Base-by-base conservation (phyloP, 805 yeast species). In the Candida xyloterini region DNA sequence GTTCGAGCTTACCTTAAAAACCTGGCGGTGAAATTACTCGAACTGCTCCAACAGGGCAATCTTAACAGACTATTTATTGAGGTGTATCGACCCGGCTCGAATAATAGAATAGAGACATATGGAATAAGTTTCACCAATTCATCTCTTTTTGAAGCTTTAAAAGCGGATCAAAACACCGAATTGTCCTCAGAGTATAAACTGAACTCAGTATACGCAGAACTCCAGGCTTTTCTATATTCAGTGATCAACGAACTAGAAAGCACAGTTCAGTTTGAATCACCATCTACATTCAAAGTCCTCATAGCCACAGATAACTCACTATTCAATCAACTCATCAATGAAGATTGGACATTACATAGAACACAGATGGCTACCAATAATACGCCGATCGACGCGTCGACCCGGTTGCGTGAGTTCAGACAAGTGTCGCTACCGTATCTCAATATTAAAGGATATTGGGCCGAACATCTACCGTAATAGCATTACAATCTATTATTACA, bases 1-100 rank as follows among this genome's bases (percentile, higher is more conserved):
- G 65, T 73, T n/a, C 59, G 57, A 15, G 39, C 50, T 4, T 71
- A 71, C 42, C 50, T 71, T 6, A 65, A 60, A 28, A 60, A 58
- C 13, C 49, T 68, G 11, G 50, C 63, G 1, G 33, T 37, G 2
- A 62, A 63, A 7, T 29, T 55, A 14, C 32, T 33, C 14, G 39
- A 31, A 1, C 40, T 53, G 8, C 36, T 60, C 11, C 40, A 39
- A 5, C 39, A 30, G 6, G 64, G 66, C 1, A 30, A 36, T n/a
- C 26, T 61, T 10, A 42, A 46, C 21, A 40, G 62, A 23, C 18
- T 61, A 0, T 55, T 52, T 30, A 30, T 61, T 9, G 63, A 52
- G 18, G 32, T 56, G 10, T 44, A 41, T 33, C 29, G 42, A 15
- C 26, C 35, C 8, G 38, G 30, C 10, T 23, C 26, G 2, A 31